phyloP scores from a whole-genome alignment of 805 yeast genomes.

The Spathaspora girioi region DNA sequence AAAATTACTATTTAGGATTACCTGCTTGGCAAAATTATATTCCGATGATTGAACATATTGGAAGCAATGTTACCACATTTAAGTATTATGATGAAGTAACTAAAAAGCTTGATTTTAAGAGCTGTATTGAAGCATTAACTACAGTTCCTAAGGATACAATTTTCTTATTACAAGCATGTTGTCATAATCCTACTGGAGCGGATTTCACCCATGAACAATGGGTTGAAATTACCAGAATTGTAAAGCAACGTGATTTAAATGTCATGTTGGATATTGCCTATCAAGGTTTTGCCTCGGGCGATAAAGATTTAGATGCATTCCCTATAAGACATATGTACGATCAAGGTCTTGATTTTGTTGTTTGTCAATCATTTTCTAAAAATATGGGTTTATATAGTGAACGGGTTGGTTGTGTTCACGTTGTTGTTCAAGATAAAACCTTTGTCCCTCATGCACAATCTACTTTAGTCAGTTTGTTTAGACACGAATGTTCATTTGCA shows the following conservation, averaged over 20 bases:
- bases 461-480: constrained; percentile 28
- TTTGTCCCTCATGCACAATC: constrained; percentile 15
- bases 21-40: constrained; percentile 41
- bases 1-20: constrained; percentile 29
- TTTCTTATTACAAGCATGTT: constrained; percentile 39
- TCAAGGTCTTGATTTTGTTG: constrained; percentile 39
- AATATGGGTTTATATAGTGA: constrained; percentile 41
- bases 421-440: constrained; percentile 17
- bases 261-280: constrained; percentile 39
- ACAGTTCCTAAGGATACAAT: constrained; percentile 29
- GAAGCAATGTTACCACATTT: constrained; percentile 23
- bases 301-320: constrained; percentile 53
- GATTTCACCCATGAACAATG: constrained; percentile 37
- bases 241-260: constrained; percentile 22
- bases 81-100: constrained; percentile 27
- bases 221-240: constrained; percentile 23
- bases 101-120: constrained; percentile 27
- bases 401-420: constrained; percentile 37
- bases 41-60: constrained; percentile 30
- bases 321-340: constrained; percentile 31
- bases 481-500: constrained; percentile 43
- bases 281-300: constrained; percentile 48
- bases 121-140: constrained; percentile 22
- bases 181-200: constrained; percentile 45
- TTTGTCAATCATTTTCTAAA: constrained; percentile 38